Base-by-base conservation (phyloP, 352 stramenopile species). In the Phytophthora megakarya region DNA sequence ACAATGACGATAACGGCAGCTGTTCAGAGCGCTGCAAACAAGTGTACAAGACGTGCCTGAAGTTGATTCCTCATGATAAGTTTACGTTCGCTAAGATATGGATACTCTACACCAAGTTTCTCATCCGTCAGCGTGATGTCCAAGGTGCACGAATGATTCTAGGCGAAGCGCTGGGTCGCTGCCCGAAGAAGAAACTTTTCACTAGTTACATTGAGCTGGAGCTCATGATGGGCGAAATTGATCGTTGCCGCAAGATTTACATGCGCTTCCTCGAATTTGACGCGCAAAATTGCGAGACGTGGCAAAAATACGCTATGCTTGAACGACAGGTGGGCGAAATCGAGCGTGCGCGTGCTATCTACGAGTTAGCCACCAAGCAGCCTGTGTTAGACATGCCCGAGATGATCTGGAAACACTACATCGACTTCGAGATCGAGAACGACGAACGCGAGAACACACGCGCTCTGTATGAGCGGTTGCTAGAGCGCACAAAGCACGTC, bases 51-150 rank as follows among this genome's bases (percentile, higher is more conserved):
- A 92, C 85, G 18, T 99, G 95, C 42, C 61, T 99, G 0, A 74
- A 84, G 19, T 57, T 98, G 12, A 97, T 99, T 60, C 97, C 97
- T 26, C 96, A 99, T 73, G 81, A 79, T 3, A 86, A 87, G 47
- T 99, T 99, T 67, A 99, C 93, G 13, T 99, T 99, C 75, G 91
- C 92, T 30, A 99, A 99, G 81, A 93, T 99, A 59, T 99, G 98
- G 97, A 84, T 99, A 26, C 77, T 98, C 21, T 97, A 96, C 32
- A 96, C 97, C 15, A 98, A 99, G 64, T 94, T 99, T 35, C 88
- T 99, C 56, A 88, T 99, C 28, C 92, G 98, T 28, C 85, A 97
- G 61, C 95, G 96, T 22, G 89, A 99, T 62, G 80, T 99, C 13
- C 62, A 81, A 18, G 84, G 78, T 8, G 97, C 97, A 13, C 82